These are phyloP conservation scores for Solanum raphanifolium DNA, from an alignment of 257 asterid species.

Conservation along the genomic window DNA sequence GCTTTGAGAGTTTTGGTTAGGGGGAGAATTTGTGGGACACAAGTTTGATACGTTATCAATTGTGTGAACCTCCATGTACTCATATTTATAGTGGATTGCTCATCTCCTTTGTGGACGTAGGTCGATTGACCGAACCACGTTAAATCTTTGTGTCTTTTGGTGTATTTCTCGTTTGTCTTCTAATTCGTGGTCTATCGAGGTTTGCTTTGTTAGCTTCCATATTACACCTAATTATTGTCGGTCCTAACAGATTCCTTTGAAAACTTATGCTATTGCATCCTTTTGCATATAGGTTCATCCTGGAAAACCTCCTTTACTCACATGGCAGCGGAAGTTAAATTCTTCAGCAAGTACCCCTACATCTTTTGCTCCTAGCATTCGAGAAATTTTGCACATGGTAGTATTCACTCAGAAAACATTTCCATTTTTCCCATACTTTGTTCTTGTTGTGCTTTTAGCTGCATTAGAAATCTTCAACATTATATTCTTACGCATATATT, in stretches of 20 bases:
- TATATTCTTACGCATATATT: neutral
- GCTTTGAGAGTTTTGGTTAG: no score
- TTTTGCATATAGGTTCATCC: conserved; percentile 33
- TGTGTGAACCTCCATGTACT: no score
- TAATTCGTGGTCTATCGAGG: no score
- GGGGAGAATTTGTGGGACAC: no score
- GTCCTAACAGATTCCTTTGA: neutral
- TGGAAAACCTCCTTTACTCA: conserved; percentile 57
- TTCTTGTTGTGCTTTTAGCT: neutral
- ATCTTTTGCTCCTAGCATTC: conserved; percentile 46
- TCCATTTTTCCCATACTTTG: neutral
- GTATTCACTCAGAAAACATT: neutral
- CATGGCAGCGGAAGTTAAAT: conserved; percentile 61
- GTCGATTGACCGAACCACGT: no score
- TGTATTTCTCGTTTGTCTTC: no score
- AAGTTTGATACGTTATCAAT: no score
- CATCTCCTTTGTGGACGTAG: no score
- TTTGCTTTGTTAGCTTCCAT: no score
- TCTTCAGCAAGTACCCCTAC: conserved; percentile 38
- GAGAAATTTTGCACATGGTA: conserved; percentile 64
- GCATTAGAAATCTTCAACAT: neutral
- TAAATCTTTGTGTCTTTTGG: no score
- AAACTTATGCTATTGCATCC: neutral
- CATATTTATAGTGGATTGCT: no score
- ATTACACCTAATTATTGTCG: no score